Percentiles rank a stretch among this genome's conserved stretches.
phyloP scores from a whole-genome alignment of 2,329 filamentous ascomycete species.

The Stemphylium beticola region DNA sequence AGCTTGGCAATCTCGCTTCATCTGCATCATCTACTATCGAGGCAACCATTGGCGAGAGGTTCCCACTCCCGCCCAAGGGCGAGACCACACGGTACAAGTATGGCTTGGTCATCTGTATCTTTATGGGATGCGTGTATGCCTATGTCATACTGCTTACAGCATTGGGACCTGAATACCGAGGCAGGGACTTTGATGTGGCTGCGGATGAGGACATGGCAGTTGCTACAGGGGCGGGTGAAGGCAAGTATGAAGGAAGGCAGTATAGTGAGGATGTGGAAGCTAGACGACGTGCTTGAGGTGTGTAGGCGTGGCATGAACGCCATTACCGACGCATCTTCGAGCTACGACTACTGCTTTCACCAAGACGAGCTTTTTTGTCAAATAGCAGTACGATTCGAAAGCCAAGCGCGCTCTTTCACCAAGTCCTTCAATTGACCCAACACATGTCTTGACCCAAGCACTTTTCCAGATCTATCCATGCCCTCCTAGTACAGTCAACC shows the following conservation, averaged over 20 bases:
- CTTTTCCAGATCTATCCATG: neutral
- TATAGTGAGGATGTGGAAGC: constrained; percentile 12
- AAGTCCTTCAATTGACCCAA: too few relatives aligned
- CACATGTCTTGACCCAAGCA: too few relatives aligned
- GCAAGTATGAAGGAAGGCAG: constrained; percentile 16
- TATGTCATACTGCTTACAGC: constrained; percentile 68
- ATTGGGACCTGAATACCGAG: constrained; percentile 62
- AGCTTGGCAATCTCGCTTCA: constrained; percentile 77
- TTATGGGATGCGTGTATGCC: constrained; percentile 82
- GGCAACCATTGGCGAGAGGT: constrained; percentile 74
- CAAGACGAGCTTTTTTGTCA: too few relatives aligned
- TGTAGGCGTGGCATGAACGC: neutral
- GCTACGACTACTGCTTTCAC: too few relatives aligned
- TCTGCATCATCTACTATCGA: constrained; percentile 77
- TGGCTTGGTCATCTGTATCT: constrained; percentile 85
- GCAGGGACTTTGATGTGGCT: constrained; percentile 39
- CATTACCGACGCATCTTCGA: neutral
- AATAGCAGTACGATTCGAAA: too few relatives aligned
- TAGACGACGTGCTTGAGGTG: neutral
- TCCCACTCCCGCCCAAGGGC: constrained; percentile 67
- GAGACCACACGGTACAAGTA: constrained; percentile 59
- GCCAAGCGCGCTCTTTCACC: too few relatives aligned
- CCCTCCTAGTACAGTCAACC: neutral
- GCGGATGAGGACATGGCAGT: constrained; percentile 44
- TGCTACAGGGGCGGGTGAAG: constrained; percentile 22